Conservation (phyloP, 768 basidiomycete species). For the Kwoniella pini region DNA sequence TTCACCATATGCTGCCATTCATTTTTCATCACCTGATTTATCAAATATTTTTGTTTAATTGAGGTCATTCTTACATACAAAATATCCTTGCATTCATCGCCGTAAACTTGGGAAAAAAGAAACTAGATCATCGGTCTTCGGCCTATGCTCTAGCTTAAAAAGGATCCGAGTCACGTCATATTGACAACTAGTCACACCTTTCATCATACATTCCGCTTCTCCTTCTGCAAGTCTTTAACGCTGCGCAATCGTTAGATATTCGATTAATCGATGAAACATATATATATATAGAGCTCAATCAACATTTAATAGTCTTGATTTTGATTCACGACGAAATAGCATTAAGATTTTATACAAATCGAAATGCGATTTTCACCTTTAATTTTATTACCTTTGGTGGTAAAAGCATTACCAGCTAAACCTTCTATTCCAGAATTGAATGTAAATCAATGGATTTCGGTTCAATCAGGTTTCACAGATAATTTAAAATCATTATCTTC, state of each 20-base stretch:
- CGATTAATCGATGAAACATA: neutral
- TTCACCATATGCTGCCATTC: too few relatives aligned
- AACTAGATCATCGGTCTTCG: slow-evolving; percentile 12
- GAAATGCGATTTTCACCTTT: slow-evolving; percentile 20
- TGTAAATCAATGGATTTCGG: slow-evolving; percentile 35
- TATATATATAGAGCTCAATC: neutral
- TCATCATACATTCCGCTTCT: neutral
- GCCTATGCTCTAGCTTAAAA: neutral
- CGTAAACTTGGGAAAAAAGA: too few relatives aligned
- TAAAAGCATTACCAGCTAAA: slow-evolving; percentile 18
- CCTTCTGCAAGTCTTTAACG: too few relatives aligned
- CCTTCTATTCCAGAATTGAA: slow-evolving; percentile 34
- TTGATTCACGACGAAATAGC: too few relatives aligned
- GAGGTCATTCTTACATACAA: too few relatives aligned
- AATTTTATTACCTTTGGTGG: slow-evolving; percentile 27
- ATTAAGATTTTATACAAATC: neutral
- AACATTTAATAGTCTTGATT: neutral
- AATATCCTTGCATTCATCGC: too few relatives aligned
- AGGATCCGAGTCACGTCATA: slow-evolving; percentile 7
- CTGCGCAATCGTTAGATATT: slow-evolving; percentile 15
- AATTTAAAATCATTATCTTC: slow-evolving; percentile 27
- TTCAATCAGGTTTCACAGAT: slow-evolving; percentile 40
- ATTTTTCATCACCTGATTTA: neutral
- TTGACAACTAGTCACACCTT: slow-evolving; percentile 3
- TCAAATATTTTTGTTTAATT: too few relatives aligned